phyloP scores from a whole-genome alignment of 495 filamentous ascomycete species.

The Durotheca rogersii region DNA sequence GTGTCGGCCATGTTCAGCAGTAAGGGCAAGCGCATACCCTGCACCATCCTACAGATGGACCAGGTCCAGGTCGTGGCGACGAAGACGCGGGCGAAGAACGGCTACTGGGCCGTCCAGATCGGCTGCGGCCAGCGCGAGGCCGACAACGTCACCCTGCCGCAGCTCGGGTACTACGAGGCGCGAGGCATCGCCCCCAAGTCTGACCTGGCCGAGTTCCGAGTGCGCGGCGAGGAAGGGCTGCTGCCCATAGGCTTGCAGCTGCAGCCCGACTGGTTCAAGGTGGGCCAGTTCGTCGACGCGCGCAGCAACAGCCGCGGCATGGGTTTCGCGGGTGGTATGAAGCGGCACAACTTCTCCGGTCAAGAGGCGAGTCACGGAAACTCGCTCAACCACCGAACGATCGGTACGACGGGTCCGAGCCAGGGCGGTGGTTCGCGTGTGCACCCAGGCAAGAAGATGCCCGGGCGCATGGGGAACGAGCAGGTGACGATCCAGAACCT shows the following conservation, averaged over 20 bases:
- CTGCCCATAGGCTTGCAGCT: conserved; percentile 70
- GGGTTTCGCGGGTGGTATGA: conserved; percentile 97
- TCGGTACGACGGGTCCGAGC: conserved; percentile 82
- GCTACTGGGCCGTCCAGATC: conserved; percentile 90
- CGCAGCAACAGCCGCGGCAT: conserved; percentile 75
- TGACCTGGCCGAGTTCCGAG: conserved; percentile 80
- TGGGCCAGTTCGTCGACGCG: conserved; percentile 89
- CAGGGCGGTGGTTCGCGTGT: conserved; percentile 93
- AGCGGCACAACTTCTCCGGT: conserved; percentile 81
- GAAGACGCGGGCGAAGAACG: conserved; percentile 78
- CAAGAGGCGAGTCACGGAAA: conserved; percentile 94
- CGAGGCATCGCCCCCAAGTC: conserved; percentile 78
- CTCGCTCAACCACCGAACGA: conserved; percentile 83
- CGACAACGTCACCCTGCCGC: conserved; percentile 71
- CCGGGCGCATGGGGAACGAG: conserved; percentile 88
- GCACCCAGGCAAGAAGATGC: conserved; percentile 94
- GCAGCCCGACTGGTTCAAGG: conserved; percentile 79
- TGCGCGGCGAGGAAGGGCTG: conserved; percentile 69
- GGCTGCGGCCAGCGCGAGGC: conserved; percentile 76
- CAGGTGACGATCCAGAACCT: conserved; percentile 86
- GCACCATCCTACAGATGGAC: conserved; percentile 93
- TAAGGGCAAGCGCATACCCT: conserved; percentile 74
- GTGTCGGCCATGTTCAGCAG: conserved; percentile 89
- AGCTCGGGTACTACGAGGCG: conserved; percentile 81
- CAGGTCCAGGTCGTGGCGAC: conserved; percentile 81